Percentiles rank a stretch among this genome's conserved stretches.
These are phyloP conservation scores for Luvunga scandens DNA, from an alignment of 345 rosid genomes.

Conservation along the genomic window DNA sequence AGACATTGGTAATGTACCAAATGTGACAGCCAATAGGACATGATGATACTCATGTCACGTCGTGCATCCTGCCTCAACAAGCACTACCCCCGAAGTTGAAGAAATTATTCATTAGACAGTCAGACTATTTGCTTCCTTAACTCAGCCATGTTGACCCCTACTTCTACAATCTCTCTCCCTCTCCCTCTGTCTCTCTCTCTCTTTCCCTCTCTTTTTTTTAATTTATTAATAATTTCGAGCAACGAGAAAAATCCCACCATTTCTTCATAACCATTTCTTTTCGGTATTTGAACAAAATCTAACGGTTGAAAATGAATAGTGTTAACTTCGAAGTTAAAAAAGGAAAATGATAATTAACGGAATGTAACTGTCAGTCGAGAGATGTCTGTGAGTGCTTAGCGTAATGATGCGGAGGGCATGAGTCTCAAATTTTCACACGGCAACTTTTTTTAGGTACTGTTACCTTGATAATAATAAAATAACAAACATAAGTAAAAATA, in stretches of 20 bases:
- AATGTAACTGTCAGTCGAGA: too few relatives aligned
- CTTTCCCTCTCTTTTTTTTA: neutral
- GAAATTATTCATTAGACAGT: neutral
- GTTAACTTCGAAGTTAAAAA: too few relatives aligned
- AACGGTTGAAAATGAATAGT: too few relatives aligned
- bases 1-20: neutral
- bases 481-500: too few relatives aligned
- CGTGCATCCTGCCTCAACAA: conserved; percentile 21
- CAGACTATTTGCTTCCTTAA: conserved; percentile 3
- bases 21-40: conserved; percentile 1
- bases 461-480: too few relatives aligned
- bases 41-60: neutral
- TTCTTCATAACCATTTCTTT: neutral
- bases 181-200: too few relatives aligned
- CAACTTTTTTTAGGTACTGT: too few relatives aligned
- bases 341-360: too few relatives aligned
- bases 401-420: too few relatives aligned
- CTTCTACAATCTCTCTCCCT: neutral
- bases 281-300: too few relatives aligned
- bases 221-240: neutral
- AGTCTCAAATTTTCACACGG: too few relatives aligned
- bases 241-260: neutral
- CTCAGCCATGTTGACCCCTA: conserved; percentile 11
- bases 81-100: neutral
- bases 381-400: too few relatives aligned